Evolutionary conservation across 2,329 filamentous ascomycete species (phyloP).

Genomic region (Aspergillus ochraceus): DNA sequence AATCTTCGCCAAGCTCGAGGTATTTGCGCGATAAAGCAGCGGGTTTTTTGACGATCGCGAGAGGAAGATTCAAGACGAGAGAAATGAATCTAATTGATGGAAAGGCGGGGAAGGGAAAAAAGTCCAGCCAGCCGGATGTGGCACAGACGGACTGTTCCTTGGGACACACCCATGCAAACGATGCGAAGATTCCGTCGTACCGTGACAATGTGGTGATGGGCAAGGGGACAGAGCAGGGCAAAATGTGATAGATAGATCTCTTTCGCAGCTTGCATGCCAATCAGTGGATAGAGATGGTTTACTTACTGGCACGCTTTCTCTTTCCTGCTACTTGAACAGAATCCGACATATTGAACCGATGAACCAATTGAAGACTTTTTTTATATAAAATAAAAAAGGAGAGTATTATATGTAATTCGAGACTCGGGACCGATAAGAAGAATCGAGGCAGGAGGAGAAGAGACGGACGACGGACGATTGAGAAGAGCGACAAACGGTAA

Average conservation of each 20-base stretch:
- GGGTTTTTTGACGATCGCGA: constrained; percentile 1
- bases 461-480: neutral
- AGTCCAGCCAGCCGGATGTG: neutral
- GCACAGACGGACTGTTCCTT: neutral
- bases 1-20: neutral
- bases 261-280: neutral
- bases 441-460: neutral
- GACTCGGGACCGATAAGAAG: neutral
- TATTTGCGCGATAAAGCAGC: constrained; percentile 2
- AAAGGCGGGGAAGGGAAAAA: neutral
- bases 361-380: neutral
- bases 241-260: neutral
- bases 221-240: constrained; percentile 4
- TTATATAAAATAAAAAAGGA: neutral
- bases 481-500: constrained; percentile 5
- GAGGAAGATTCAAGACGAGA: neutral
- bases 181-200: neutral
- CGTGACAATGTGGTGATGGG: neutral
- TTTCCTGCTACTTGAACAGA: constrained; percentile 34
- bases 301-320: constrained; percentile 43
- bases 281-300: constrained; percentile 1
- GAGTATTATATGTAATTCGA: too few relatives aligned
- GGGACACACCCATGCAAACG: neutral
- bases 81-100: neutral
- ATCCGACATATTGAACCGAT: constrained; percentile 31